A percentile compares a stretch with the other conserved stretches of the same genome.
phyloP scores from a whole-genome alignment of 2,329 filamentous ascomycete species.

The Fusarium abutilonis region DNA sequence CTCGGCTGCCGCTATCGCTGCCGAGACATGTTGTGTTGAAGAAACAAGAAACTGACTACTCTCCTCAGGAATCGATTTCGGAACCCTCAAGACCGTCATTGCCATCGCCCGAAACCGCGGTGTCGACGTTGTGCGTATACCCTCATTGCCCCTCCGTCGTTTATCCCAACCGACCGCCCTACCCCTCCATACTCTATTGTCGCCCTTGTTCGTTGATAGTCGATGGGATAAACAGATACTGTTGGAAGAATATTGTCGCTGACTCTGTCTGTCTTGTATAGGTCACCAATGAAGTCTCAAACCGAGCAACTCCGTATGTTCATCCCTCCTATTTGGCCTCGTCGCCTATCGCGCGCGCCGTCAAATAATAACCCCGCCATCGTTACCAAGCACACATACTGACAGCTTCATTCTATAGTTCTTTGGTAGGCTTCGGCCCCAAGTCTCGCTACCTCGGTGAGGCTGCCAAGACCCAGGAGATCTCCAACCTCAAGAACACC shows the following conservation, averaged over 20 bases:
- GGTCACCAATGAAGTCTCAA: slow-evolving; percentile 99
- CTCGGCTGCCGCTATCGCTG: not conserved
- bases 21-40: slow-evolving; percentile 12
- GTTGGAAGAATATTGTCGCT: slow-evolving; percentile 6
- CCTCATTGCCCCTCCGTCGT: slow-evolving; percentile 23
- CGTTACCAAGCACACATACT: slow-evolving; percentile 37
- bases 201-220: not conserved
- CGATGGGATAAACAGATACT: slow-evolving; percentile 14
- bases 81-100: slow-evolving; percentile 95
- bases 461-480: slow-evolving; percentile 97
- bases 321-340: slow-evolving; percentile 12
- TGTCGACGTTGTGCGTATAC: slow-evolving; percentile 91
- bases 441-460: slow-evolving; percentile 96
- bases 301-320: slow-evolving; percentile 95
- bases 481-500: slow-evolving; percentile 99
- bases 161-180: slow-evolving; percentile 21
- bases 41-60: slow-evolving; percentile 33
- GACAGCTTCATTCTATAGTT: slow-evolving; percentile 61
- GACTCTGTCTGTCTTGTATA: slow-evolving; percentile 52
- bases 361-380: slow-evolving; percentile 21
- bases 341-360: slow-evolving; percentile 14
- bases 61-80: slow-evolving; percentile 85
- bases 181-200: slow-evolving; percentile 17
- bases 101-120: slow-evolving; percentile 98
- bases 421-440: slow-evolving; percentile 93